Conservation (phyloP, 805 yeast species). For the Wickerhamomyces rabaulensis region DNA sequence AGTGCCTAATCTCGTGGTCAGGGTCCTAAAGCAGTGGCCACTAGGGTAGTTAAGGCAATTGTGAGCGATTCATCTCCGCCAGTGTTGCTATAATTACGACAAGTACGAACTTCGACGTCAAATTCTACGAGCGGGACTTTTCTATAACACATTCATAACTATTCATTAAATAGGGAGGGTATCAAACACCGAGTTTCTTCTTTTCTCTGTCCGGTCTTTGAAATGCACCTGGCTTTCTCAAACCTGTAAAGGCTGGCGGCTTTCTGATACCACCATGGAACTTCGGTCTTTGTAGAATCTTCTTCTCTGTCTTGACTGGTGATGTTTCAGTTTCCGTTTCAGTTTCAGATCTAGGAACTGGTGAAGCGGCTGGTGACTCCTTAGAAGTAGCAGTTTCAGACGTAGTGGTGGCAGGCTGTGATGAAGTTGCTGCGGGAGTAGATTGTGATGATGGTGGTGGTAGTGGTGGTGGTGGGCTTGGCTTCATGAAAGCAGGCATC, state of each 20-base stretch:
- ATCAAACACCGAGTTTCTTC: constrained; percentile 6
- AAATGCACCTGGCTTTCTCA: constrained; percentile 26
- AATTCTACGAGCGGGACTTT: too few species aligned
- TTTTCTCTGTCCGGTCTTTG: constrained; percentile 22
- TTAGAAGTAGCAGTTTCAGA: not conserved
- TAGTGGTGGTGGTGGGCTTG: constrained; percentile 2
- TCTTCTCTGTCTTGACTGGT: not conserved
- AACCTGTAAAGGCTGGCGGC: constrained; percentile 19
- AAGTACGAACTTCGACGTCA: too few species aligned
- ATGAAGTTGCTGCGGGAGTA: not conserved
- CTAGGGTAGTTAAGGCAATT: too few species aligned
- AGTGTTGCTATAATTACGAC: too few species aligned
- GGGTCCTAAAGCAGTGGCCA: too few species aligned
- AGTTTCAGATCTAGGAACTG: not conserved
- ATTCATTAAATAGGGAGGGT: not conserved
- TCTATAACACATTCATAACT: too few species aligned
- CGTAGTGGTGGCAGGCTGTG: not conserved
- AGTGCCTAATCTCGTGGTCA: too few species aligned
- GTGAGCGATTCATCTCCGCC: too few species aligned
- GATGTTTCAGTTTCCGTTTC: not conserved
- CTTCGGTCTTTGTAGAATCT: constrained; percentile 19
- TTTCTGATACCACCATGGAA: constrained; percentile 19
- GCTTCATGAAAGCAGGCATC: constrained; percentile 10
- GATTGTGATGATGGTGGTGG: not conserved
- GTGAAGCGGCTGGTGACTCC: not conserved